These are phyloP conservation scores for Trypanosoma melophagium DNA, from an alignment of 208 protist genomes.

Conservation along the genomic window DNA sequence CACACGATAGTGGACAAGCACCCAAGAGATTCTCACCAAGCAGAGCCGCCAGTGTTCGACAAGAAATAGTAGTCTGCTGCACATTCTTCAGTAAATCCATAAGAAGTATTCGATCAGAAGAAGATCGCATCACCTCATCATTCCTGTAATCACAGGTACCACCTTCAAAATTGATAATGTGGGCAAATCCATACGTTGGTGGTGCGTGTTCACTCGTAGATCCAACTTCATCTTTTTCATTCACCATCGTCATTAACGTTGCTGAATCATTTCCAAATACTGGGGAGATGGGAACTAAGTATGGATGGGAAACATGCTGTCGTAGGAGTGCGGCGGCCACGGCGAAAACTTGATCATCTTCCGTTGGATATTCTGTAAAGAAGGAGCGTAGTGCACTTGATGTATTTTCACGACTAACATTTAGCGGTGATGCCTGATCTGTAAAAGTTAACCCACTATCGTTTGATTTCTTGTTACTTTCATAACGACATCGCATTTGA, in stretches of 20 bases:
- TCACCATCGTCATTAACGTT: neutral
- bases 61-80: constrained; percentile 3
- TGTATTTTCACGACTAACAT: neutral
- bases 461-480: neutral
- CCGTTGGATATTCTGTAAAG: constrained; percentile 14
- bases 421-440: neutral
- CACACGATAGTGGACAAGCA: neutral
- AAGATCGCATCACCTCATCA: constrained; percentile 2
- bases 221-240: constrained; percentile 5
- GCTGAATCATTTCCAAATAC: no score
- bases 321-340: constrained; percentile 8
- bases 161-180: neutral
- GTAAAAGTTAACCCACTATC: neutral
- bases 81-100: constrained; percentile 10
- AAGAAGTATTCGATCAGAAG: neutral
- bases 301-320: constrained; percentile 8
- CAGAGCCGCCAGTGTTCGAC: neutral
- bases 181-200: no score
- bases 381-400: constrained; percentile 4
- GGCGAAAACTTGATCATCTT: constrained; percentile 23
- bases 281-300: no score
- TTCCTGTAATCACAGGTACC: neutral
- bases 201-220: no score
- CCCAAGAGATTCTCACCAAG: constrained; percentile 2
- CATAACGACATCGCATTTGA: neutral